phyloP scores from a whole-genome alignment of 2,329 filamentous ascomycete genomes.

The Pseudocercospora musae region DNA sequence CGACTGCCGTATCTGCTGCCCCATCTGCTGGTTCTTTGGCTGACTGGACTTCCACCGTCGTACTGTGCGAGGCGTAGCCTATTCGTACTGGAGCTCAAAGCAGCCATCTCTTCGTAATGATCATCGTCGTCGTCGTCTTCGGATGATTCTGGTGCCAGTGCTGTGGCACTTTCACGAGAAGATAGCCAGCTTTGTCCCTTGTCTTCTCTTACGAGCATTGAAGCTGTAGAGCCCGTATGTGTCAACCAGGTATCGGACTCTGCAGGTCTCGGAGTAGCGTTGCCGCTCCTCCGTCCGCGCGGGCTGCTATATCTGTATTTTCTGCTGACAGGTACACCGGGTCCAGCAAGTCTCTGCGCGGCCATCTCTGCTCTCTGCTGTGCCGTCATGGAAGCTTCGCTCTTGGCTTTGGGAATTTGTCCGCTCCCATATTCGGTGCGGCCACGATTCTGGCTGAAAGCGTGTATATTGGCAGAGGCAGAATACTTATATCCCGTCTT shows the following conservation, averaged over 20 bases:
- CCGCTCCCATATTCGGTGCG: conserved; percentile 24
- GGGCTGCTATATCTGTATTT: conserved; percentile 11
- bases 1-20: conserved; percentile 38
- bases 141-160: conserved; percentile 39
- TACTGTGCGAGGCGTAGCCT: conserved; percentile 15
- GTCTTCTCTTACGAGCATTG: conserved; percentile 55
- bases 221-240: conserved; percentile 55
- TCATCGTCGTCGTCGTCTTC: conserved; percentile 29
- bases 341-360: conserved; percentile 16
- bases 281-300: conserved; percentile 14
- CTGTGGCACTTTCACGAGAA: conserved; percentile 47
- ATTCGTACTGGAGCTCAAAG: conserved; percentile 26
- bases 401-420: conserved; percentile 46
- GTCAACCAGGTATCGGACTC: conserved; percentile 56
- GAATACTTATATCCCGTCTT: conserved; percentile 20
- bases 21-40: conserved; percentile 29
- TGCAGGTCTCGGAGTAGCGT: conserved; percentile 14
- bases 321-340: conserved; percentile 19
- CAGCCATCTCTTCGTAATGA: conserved; percentile 36
- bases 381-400: conserved; percentile 41
- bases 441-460: conserved; percentile 3
- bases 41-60: conserved; percentile 19
- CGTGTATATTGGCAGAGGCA: neutral
- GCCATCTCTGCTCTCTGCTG: conserved; percentile 22
- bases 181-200: conserved; percentile 63